Evolutionary conservation across 352 stramenopile species (phyloP).

Genomic region (Pelagophyceae sp.): DNA sequence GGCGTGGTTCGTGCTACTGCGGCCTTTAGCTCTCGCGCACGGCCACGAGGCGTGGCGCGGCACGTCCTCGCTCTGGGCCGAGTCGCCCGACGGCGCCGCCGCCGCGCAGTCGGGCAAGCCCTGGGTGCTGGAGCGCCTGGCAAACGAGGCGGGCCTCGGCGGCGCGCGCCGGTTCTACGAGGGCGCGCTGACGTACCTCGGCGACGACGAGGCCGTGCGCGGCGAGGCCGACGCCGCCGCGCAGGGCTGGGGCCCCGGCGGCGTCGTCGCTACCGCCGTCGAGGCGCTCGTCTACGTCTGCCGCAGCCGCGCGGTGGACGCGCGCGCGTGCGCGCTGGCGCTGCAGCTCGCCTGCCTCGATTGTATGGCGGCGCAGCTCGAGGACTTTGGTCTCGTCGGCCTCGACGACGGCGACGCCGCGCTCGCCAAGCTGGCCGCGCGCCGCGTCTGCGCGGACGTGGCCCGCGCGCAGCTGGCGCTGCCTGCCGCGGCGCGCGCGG

Average conservation of each 20-base stretch:
- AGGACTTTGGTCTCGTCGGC: neutral
- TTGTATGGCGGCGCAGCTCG: neutral
- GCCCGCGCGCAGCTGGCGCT: neutral
- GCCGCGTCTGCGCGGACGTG: neutral
- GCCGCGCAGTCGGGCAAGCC: too few species aligned
- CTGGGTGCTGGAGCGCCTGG: too few species aligned
- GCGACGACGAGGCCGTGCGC: neutral
- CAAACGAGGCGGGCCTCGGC: neutral
- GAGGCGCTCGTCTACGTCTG: neutral
- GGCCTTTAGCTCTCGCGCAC: neutral
- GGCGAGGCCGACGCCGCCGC: neutral
- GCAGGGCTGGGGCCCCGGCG: neutral
- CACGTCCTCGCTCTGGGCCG: too few species aligned
- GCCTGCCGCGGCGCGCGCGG: neutral
- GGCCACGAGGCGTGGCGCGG: neutral
- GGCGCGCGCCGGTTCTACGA: neutral
- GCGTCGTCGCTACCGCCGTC: neutral
- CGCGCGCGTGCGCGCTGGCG: neutral
- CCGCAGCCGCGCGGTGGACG: neutral
- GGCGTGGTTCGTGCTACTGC: slow-evolving; percentile 7
- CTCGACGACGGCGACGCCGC: neutral
- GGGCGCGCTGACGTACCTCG: neutral
- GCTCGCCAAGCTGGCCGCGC: neutral
- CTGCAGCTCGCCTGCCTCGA: neutral
- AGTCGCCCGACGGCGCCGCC: too few species aligned